Conservation (phyloP, 2,329 filamentous ascomycete species). For the Tolypocladium nubicola region DNA sequence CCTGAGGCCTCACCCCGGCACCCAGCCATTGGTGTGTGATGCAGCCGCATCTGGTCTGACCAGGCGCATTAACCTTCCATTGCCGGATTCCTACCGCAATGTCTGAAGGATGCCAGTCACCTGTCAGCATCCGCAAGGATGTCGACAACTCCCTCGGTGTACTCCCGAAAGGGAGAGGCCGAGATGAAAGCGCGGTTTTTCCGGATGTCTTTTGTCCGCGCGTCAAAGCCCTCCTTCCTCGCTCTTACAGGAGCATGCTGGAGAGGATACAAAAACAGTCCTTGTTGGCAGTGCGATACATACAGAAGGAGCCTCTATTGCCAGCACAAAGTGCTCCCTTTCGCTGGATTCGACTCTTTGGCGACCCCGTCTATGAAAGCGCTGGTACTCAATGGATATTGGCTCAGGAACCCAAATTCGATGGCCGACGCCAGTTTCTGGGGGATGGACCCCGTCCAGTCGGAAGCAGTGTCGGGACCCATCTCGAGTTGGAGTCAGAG, state of each 20-base stretch:
- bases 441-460: not conserved
- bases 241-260: constrained; percentile 24
- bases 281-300: constrained; percentile 73
- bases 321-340: not conserved
- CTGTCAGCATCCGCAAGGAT: constrained; percentile 17
- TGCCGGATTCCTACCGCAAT: constrained; percentile 31
- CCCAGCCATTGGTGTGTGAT: constrained; percentile 33
- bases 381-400: not conserved
- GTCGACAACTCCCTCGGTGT: constrained; percentile 33
- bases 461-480: constrained; percentile 52
- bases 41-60: constrained; percentile 34
- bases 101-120: constrained; percentile 37
- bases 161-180: constrained; percentile 25
- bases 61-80: constrained; percentile 47
- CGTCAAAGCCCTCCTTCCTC: constrained; percentile 51
- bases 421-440: not conserved
- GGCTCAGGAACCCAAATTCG: not conserved
- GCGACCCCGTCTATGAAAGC: not conserved
- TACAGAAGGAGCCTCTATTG: constrained; percentile 52
- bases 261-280: constrained; percentile 96
- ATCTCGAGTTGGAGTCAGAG: constrained; percentile 92
- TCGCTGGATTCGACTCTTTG: not conserved
- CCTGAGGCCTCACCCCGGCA: constrained; percentile 31
- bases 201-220: constrained; percentile 90
- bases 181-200: constrained; percentile 76